Base-by-base conservation (phyloP, 169 alveolate genomes). In the Cryptosporidium ubiquitum region DNA sequence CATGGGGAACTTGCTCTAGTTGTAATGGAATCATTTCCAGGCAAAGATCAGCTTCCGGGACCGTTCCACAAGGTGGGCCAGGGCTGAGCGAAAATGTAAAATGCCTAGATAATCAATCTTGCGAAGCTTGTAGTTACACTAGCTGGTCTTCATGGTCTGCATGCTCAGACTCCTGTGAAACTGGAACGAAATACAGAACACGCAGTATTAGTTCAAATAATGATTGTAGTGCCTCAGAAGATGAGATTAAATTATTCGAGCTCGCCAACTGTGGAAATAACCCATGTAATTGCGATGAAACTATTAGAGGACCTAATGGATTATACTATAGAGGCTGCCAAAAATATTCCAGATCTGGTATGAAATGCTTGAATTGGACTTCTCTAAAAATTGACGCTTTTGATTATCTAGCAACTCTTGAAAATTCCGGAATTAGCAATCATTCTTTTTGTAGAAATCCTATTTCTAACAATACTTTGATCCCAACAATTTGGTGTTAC, bases 401-500 rank as follows among this genome's bases (percentile, higher is more conserved):
- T 79, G 64, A 79, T 61, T 79, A 79, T 64, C n/a, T 79, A 18
- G 60, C 89, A 39, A 61, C 89, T 33, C 40, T 79, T n/a, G 89
- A 79, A 42, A 61, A 79, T 79, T 79, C 89, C 1, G 89, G 89
- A 18, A 79, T 79, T 31, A 79, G 79, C 7, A 51, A 79, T 44
- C 89, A 79, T 44, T 42, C 73, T 14, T 79, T 31, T 58, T 79
- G 89, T 18, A 57, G 89, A 58, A 79, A 79, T 79, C 89, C 89
- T 49, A 79, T 79, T 79, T 79, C 89, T 12, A 79, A 79, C 35
- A 79, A 64, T 40, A 61, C 89, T 33, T 33, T 61, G 26, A 31
- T 79, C n/a, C 89, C 89, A n/a, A 79, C 89, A 20, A 79, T 79
- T 29, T 79, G 89, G 89, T 79, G 89, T 40, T 79, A 79, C 47